These are phyloP conservation scores for Porphyrellus cyaneotinctus DNA, from an alignment of 768 basidiomycete species.

Conservation along the genomic window DNA sequence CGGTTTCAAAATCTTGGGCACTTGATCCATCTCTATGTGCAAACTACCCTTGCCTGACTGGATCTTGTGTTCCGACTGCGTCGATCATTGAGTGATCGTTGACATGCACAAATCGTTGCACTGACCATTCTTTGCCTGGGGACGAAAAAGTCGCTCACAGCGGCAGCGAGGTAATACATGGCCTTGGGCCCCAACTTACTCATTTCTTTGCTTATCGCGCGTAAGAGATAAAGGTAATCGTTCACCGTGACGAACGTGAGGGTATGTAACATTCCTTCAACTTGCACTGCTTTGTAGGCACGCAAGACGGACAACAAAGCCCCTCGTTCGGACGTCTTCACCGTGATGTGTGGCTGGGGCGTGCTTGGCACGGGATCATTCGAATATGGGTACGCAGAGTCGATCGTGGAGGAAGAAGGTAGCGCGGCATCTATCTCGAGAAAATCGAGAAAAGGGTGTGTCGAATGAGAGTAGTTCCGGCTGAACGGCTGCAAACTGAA, in stretches of 20 bases:
- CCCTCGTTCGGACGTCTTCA: constrained; percentile 59
- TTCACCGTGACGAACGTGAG: constrained; percentile 92
- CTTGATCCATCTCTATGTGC: constrained; percentile 97
- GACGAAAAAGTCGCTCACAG: constrained; percentile 97
- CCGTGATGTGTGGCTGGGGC: constrained; percentile 51
- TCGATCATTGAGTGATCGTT: not conserved
- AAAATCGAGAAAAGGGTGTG: constrained; percentile 96
- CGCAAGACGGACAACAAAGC: constrained; percentile 70
- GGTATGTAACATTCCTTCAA: constrained; percentile 70
- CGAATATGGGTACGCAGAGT: constrained; percentile 20
- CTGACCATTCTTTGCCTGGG: constrained; percentile 86
- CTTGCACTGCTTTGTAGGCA: constrained; percentile 77
- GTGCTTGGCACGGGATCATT: constrained; percentile 28
- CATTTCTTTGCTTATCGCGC: constrained; percentile 78
- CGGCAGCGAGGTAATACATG: constrained; percentile 96
- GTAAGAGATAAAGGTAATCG: constrained; percentile 91
- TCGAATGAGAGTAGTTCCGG: constrained; percentile 96
- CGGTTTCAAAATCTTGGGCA: constrained; percentile 92
- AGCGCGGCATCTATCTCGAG: constrained; percentile 55
- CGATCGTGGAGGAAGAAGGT: constrained; percentile 17
- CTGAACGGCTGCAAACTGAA: constrained; percentile 98
- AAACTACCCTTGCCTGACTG: constrained; percentile 94
- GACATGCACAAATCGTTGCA: constrained; percentile 5
- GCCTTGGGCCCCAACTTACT: constrained; percentile 61
- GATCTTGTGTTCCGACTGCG: constrained; percentile 94